Evolutionary conservation across 1,284 basidiomycete genomes (phyloP), one percentile per base, ranked within the genome.

Genomic region (Ustilago sp.): DNA sequence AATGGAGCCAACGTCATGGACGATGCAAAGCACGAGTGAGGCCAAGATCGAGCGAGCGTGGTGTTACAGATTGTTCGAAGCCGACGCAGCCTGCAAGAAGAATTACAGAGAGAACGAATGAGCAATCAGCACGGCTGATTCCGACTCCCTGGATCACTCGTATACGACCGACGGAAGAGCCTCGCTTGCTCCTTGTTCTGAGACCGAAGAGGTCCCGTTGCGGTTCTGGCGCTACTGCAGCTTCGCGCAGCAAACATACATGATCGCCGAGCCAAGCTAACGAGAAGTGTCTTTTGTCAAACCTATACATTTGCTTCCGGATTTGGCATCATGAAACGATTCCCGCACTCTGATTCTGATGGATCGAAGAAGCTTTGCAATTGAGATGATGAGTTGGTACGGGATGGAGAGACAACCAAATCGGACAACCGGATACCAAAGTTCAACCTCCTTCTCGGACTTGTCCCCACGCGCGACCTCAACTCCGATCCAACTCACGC

Each of bases 361-460:
- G 39, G 17, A 41, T 28, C 38, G 8, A 19, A 23, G 19, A 23
- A 5, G 45, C 45, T 28, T 48, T 31, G 45, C 2, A 12, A 7
- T 13, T 32, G 28, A 50, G n/a, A 50, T n/a, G 43, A 45, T 45
- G 43, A 11, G 19, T 17, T 1, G 19, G n/a, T 19, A 45, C n/a
- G n/a, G 43, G 19, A 17, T 5, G 43, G 48, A 12, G 48, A 32
- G 28, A 32, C 6, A 13, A 31, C 35, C 12, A 34, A 53, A 57
- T 31, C 13, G 35, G 35, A 41, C 36, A 55, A 41, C 35, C 15
- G 6, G 41, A n/a, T 52, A n/a, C 52, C 55, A 64, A 64, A 55
- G 62, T 64, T 64, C 62, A 58, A 34, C 45, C 62, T 64, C 62
- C 62, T 58, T 35, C 15, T 39, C 38, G 9, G 11, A 39, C 15